Base-by-base conservation (phyloP, 225 moss, liverwort and hornwort genomes). In the Marchantia polymorpha region DNA sequence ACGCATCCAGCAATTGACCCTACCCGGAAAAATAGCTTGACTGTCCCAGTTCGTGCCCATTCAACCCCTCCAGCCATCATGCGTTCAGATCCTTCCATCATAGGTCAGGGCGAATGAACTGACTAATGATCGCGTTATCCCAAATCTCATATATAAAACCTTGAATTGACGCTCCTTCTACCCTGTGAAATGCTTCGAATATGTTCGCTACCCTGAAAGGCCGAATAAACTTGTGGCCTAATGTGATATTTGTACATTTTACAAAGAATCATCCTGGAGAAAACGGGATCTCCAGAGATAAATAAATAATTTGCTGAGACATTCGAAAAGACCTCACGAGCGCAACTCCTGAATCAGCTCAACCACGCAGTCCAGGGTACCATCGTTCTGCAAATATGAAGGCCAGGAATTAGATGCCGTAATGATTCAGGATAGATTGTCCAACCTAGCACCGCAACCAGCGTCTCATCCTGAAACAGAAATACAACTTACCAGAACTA, bases 321-420 rank as follows among this genome's bases (percentile, higher is more conserved):
- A 52, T 7, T 5, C 0, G 31, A 7, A 29, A 9, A 26, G 51
- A 78, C 29, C 54, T 92, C 58, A 89, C n/a, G 83, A 55, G 48
- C 89, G 25, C 64, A 93, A 69, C 74, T 93, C 90, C 78, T 86
- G 82, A 25, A 93, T 74, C 59, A 93, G 79, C 26, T 83, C 89
- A 56, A 90, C 85, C 26, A 89, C 88, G 31, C 81, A 87, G 16
- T 89, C 84, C 64, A 93, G 78, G 26, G 89, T 65, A 1, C 91
- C 89, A 52, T 93, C 93, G 47, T 90, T 89, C 89, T 91, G 89
- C 84, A 81, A 22, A 75, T 23, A 52, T 52, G 19, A 31, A 56
- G 74, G 56, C 13, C 52, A 84, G 73, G 12, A 17, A 22, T 30
- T 56, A 39, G 15, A 48, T 12, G 7, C 17, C 26, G 8, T 56